phyloP scores from a whole-genome alignment of 305 asterid species.

The Striga hermonthica region DNA sequence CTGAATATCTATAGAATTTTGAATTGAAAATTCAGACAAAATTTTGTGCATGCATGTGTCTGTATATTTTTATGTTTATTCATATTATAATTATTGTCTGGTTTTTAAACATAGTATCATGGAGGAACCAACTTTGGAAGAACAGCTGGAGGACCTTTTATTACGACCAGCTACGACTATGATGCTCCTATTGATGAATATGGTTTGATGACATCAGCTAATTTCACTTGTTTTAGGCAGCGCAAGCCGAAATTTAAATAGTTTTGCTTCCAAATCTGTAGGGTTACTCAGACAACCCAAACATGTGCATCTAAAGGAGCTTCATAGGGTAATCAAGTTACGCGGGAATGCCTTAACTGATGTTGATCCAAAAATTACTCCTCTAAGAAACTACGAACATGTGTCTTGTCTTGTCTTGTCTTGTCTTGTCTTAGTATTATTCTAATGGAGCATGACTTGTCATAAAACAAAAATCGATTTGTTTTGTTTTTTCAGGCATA shows the following conservation, averaged over 20 bases:
- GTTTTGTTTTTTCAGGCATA: slow-evolving; percentile 53
- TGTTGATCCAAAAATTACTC: slow-evolving; percentile 54
- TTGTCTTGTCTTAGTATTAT: slow-evolving; percentile 1
- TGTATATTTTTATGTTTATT: neutral
- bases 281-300: slow-evolving; percentile 89
- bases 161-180: slow-evolving; percentile 94
- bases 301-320: slow-evolving; percentile 79
- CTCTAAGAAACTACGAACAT: slow-evolving; percentile 82
- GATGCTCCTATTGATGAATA: slow-evolving; percentile 99
- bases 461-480: neutral
- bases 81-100: neutral
- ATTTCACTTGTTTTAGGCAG: too few species aligned
- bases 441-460: too few species aligned
- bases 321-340: slow-evolving; percentile 72
- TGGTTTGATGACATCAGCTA: slow-evolving; percentile 40
- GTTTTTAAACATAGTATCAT: slow-evolving; percentile 54
- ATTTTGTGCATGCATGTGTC: too few species aligned
- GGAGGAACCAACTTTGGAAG: slow-evolving; percentile 99
- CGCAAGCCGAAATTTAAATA: neutral
- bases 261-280: slow-evolving; percentile 27
- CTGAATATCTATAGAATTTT: too few species aligned
- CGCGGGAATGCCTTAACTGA: slow-evolving; percentile 67
- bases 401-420: slow-evolving; percentile 27
- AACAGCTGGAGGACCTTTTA: slow-evolving; percentile 94
- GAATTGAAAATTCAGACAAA: too few species aligned